Percentiles rank a stretch among this genome's conserved stretches.
phyloP scores from a whole-genome alignment of 768 basidiomycete genomes.

The Royoungia palumana region DNA sequence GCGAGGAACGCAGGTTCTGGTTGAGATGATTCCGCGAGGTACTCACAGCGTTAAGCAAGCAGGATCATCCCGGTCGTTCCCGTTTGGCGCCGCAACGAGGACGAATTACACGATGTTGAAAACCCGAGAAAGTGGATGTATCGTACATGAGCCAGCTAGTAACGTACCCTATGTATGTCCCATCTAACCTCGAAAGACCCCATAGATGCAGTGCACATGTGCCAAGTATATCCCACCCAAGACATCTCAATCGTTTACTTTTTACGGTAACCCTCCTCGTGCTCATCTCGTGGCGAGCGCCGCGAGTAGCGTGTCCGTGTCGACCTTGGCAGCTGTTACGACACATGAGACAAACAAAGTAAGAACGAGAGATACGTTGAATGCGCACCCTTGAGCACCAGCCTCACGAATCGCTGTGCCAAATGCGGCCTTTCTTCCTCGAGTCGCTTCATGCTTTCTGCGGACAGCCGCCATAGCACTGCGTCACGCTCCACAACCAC shows the following conservation, averaged over 20 bases:
- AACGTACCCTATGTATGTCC: not conserved
- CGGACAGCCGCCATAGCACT: constrained; percentile 78
- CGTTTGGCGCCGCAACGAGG: no score
- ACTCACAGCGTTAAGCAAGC: no score
- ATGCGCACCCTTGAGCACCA: constrained; percentile 70
- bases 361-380: not conserved
- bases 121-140: not conserved
- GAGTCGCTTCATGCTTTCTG: constrained; percentile 53
- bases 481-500: constrained; percentile 77
- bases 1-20: no score
- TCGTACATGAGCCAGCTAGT: not conserved
- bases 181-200: not conserved
- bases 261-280: no score
- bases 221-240: not conserved
- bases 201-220: constrained; percentile 4
- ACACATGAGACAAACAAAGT: not conserved
- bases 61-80: no score
- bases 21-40: no score
- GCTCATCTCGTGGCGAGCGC: constrained; percentile 46
- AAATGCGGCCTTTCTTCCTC: constrained; percentile 66
- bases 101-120: no score
- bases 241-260: not conserved
- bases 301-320: constrained; percentile 58
- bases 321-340: constrained; percentile 56
- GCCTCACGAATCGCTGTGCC: constrained; percentile 59